Conservation (phyloP, 345 rosid genomes). For the Excoecaria cochinchinensis region DNA sequence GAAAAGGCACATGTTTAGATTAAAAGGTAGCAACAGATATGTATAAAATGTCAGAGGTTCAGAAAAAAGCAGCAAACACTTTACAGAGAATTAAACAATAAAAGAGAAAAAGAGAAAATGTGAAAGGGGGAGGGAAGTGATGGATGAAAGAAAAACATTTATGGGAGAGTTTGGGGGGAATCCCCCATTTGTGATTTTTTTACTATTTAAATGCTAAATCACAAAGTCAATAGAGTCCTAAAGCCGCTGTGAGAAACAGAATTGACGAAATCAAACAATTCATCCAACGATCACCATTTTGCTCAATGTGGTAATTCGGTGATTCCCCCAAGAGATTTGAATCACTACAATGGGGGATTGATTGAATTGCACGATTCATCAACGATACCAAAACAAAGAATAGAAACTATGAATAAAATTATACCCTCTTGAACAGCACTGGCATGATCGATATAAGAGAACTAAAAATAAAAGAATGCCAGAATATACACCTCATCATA, state of each 20-base stretch:
- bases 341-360: no score
- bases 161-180: no score
- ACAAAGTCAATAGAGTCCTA: neutral
- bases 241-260: neutral
- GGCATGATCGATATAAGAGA: neutral
- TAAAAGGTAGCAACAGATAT: neutral
- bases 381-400: neutral
- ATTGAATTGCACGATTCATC: neutral
- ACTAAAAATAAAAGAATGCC: neutral
- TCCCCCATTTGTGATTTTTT: no score
- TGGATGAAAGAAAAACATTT: neutral
- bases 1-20: neutral
- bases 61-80: neutral
- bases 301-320: no score
- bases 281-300: neutral
- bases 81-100: neutral
- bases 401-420: neutral
- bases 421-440: neutral
- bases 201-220: no score
- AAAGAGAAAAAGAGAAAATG: neutral
- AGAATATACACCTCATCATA: constrained; percentile 65
- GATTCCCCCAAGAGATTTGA: no score
- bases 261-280: neutral
- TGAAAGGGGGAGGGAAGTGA: neutral
- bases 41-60: neutral